These are phyloP conservation scores for Zea mays DNA, from an alignment of 176 grass and related monocot species.

Conservation along the genomic window Zm-B73-REFERENCE-NAM-5.0 NC_050100.1:158765001-158765500, in stretches of 20 bases:
- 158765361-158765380: background rate
- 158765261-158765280: too few relatives aligned
- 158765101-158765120: slow-evolving; percentile 60
- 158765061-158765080: slow-evolving; percentile 51
- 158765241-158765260: too few relatives aligned
- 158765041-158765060: slow-evolving; percentile 18
- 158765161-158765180: slow-evolving; percentile 68
- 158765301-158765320: background rate
- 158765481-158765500: slow-evolving; percentile 49
- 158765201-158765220: too few relatives aligned
- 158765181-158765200: slow-evolving; percentile 65
- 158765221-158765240: too few relatives aligned
- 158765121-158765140: slow-evolving; percentile 72
- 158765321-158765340: background rate
- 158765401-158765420: background rate
- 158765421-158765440: too few relatives aligned
- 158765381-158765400: background rate
- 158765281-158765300: too few relatives aligned
- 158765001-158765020: background rate
- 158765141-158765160: slow-evolving; percentile 72
- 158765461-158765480: slow-evolving; percentile 66
- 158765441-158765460: slow-evolving; percentile 49
- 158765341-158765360: background rate
- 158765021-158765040: background rate
- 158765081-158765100: slow-evolving; percentile 69